These are phyloP conservation scores for Metarhizium brunneum DNA, from an alignment of 2,329 filamentous ascomycete genomes.

Conservation along the genomic window DNA sequence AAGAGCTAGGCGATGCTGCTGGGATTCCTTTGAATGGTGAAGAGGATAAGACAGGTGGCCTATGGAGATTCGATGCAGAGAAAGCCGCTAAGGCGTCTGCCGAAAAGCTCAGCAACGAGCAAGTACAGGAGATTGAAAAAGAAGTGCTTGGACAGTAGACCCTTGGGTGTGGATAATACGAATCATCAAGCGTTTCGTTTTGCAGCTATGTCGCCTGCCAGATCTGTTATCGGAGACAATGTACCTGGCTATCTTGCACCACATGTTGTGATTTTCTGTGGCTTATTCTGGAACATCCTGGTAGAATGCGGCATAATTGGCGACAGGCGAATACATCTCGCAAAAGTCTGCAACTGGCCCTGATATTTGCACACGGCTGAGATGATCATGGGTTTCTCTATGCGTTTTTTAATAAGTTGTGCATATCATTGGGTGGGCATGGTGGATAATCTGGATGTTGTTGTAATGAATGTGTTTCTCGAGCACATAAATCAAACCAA, in stretches of 20 bases:
- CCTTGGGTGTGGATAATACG: background rate
- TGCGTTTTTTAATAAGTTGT: too few species aligned
- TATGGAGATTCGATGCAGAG: constrained; percentile 48
- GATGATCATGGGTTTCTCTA: too few species aligned
- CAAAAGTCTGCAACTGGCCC: background rate
- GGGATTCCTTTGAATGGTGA: constrained; percentile 43
- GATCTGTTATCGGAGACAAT: too few species aligned
- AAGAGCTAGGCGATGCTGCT: constrained; percentile 33
- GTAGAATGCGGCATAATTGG: background rate
- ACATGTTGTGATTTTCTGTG: background rate
- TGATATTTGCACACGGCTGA: background rate
- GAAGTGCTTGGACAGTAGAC: constrained; percentile 31
- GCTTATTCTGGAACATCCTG: background rate
- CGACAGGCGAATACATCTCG: background rate
- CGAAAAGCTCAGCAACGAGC: constrained; percentile 28
- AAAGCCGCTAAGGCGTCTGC: constrained; percentile 30
- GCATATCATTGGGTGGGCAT: too few species aligned
- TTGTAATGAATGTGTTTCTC: too few species aligned
- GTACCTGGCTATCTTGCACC: too few species aligned
- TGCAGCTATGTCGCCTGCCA: background rate
- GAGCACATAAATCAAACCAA: background rate
- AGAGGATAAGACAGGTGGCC: constrained; percentile 49
- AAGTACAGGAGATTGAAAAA: constrained; percentile 34
- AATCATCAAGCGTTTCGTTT: background rate
- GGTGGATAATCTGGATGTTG: too few species aligned